Evolutionary conservation across 2,329 filamentous ascomycete genomes (phyloP).

Genomic region (Graphilbum fragrans): DNA sequence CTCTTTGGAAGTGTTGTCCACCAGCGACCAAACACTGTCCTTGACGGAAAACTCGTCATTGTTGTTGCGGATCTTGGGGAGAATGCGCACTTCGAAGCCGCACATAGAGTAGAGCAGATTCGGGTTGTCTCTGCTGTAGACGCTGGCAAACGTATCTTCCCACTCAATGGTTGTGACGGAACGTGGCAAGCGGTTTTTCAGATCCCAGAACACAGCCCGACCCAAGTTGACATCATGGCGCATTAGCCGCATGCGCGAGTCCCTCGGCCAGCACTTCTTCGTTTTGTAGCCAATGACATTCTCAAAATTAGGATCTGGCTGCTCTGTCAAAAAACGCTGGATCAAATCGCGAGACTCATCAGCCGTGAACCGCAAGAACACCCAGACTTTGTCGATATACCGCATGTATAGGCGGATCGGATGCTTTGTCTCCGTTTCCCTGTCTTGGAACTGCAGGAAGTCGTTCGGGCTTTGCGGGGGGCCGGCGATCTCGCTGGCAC

Average conservation of each 20-base stretch:
- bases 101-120: conserved; percentile 97
- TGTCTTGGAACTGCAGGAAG: conserved; percentile 92
- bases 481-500: conserved; percentile 95
- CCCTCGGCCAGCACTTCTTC: conserved; percentile 98
- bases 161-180: conserved; percentile 97
- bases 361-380: conserved; percentile 85
- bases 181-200: conserved; percentile 91
- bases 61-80: conserved; percentile 89
- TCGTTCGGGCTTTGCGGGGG: conserved; percentile 91
- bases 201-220: conserved; percentile 94
- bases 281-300: conserved; percentile 99
- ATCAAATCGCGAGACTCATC: conserved; percentile 95
- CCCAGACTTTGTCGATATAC: conserved; percentile 98
- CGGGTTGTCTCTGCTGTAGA: conserved; percentile 96
- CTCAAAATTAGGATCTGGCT: conserved; percentile 97
- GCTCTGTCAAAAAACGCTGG: conserved; percentile 93
- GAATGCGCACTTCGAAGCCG: conserved; percentile 90
- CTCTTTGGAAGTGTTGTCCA: conserved; percentile 94
- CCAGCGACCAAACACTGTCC: conserved; percentile 95
- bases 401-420: conserved; percentile 95
- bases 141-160: conserved; percentile 97
- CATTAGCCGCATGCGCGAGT: conserved; percentile 97
- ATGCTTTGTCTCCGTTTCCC: conserved; percentile 82
- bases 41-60: conserved; percentile 96
- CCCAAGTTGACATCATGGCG: conserved; percentile 96